Evolutionary conservation across 2,329 filamentous ascomycete species (phyloP).

Genomic region (Verticillium zaregamsianum): DNA sequence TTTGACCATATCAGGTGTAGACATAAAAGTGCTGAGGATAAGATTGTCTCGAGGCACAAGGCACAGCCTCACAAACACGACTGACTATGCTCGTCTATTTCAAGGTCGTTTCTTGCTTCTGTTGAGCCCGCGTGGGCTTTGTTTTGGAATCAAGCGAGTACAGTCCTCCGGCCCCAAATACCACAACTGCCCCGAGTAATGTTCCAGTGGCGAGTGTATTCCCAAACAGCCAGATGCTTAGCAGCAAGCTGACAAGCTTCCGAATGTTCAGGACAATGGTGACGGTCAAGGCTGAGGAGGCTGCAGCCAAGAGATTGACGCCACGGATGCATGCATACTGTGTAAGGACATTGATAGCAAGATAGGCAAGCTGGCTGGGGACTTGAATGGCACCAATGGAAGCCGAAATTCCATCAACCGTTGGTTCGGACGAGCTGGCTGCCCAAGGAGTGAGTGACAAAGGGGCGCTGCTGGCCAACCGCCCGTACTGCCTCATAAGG

Average conservation of each 20-base stretch:
- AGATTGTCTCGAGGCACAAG: not conserved
- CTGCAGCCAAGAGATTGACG: slow-evolving; percentile 88
- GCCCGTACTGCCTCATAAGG: slow-evolving; percentile 59
- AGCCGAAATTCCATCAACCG: slow-evolving; percentile 33
- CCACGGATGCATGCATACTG: slow-evolving; percentile 95
- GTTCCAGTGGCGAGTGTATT: slow-evolving; percentile 76
- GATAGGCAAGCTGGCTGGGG: slow-evolving; percentile 68
- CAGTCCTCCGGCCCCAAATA: slow-evolving; percentile 85
- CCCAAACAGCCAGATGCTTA: slow-evolving; percentile 94
- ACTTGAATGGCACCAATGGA: slow-evolving; percentile 36
- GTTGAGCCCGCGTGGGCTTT: slow-evolving; percentile 20
- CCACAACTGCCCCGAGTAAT: slow-evolving; percentile 73
- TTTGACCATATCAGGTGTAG: too few species aligned
- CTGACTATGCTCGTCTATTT: slow-evolving; percentile 6
- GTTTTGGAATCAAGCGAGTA: slow-evolving; percentile 71
- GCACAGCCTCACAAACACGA: not conserved
- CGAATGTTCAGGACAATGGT: slow-evolving; percentile 95
- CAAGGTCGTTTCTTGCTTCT: slow-evolving; percentile 2
- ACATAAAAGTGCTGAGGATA: too few species aligned
- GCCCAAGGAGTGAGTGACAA: slow-evolving; percentile 37
- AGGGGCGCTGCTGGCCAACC: slow-evolving; percentile 60
- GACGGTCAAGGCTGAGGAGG: slow-evolving; percentile 86
- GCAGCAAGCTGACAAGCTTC: slow-evolving; percentile 83
- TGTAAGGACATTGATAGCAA: slow-evolving; percentile 76
- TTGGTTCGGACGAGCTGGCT: slow-evolving; percentile 18